Conservation (phyloP, 495 filamentous ascomycete genomes). For the Penicillium daleae region DNA sequence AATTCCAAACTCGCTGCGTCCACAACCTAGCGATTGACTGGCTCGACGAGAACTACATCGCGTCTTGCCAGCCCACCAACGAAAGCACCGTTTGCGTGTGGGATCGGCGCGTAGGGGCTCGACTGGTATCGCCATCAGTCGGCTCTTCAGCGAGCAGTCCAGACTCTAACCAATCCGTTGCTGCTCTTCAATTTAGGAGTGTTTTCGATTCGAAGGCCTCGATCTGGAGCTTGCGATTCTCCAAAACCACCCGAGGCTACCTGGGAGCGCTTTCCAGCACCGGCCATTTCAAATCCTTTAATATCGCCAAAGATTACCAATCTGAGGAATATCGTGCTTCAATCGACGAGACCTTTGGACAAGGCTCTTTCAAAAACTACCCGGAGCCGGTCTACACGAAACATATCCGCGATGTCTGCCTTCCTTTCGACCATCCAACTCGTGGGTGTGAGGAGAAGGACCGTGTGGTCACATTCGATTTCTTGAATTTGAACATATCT, state of each 20-base stretch:
- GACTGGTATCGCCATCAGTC: slow-evolving; percentile 45
- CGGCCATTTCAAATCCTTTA: slow-evolving; percentile 76
- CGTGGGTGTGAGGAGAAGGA: slow-evolving; percentile 57
- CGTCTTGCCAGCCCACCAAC: slow-evolving; percentile 73
- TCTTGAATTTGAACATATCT: slow-evolving; percentile 65
- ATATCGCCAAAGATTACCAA: slow-evolving; percentile 65
- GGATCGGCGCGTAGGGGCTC: slow-evolving; percentile 75
- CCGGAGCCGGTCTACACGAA: slow-evolving; percentile 53
- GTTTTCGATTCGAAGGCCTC: slow-evolving; percentile 61
- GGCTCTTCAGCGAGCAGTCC: slow-evolving; percentile 38
- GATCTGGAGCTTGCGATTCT: slow-evolving; percentile 83
- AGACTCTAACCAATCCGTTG: slow-evolving; percentile 42
- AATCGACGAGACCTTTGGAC: slow-evolving; percentile 45
- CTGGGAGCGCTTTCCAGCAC: slow-evolving; percentile 77
- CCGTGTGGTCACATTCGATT: slow-evolving; percentile 85
- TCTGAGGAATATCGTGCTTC: slow-evolving; percentile 46
- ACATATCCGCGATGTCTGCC: slow-evolving; percentile 50
- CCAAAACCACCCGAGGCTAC: slow-evolving; percentile 69
- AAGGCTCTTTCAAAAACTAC: slow-evolving; percentile 45
- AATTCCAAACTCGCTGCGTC: slow-evolving; percentile 79
- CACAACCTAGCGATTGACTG: slow-evolving; percentile 91
- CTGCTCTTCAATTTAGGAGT: slow-evolving; percentile 69
- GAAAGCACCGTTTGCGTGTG: slow-evolving; percentile 79
- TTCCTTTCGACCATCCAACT: slow-evolving; percentile 47
- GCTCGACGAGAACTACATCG: slow-evolving; percentile 91